Percentiles rank a stretch among this genome's conserved stretches.
phyloP scores from a whole-genome alignment of 116 monocot genomes.

The Posidonia oceanica region DNA sequence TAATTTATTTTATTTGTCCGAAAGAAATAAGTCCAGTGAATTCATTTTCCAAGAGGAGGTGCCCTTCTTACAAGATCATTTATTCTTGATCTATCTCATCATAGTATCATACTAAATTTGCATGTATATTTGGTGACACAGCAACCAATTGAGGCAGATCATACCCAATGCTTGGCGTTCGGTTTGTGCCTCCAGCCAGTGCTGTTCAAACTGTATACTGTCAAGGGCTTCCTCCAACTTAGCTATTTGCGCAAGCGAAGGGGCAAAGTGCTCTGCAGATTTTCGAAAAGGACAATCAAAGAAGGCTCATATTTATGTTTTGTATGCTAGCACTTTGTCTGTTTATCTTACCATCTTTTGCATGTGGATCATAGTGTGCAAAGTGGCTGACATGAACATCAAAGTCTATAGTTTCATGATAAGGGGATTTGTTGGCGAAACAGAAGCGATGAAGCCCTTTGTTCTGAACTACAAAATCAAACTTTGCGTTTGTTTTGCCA shows the following conservation, averaged over 20 bases:
- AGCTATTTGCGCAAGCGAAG: slow-evolving; percentile 65
- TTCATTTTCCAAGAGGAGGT: too few species aligned
- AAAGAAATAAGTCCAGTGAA: too few species aligned
- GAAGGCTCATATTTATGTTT: neutral
- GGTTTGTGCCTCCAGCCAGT: slow-evolving; percentile 92
- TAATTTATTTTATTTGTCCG: too few species aligned
- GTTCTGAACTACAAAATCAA: slow-evolving; percentile 62
- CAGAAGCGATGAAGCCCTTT: slow-evolving; percentile 83
- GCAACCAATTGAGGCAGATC: neutral
- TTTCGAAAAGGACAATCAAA: neutral
- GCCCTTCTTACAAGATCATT: too few species aligned
- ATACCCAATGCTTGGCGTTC: slow-evolving; percentile 79
- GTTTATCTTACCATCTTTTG: slow-evolving; percentile 63
- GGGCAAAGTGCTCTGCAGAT: slow-evolving; percentile 61
- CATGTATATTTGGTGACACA: too few species aligned
- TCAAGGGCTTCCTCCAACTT: slow-evolving; percentile 78
- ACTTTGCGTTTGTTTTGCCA: slow-evolving; percentile 65
- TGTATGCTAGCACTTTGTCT: too few species aligned
- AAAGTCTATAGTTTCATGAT: slow-evolving; percentile 91
- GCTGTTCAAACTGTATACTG: slow-evolving; percentile 89
- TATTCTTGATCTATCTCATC: too few species aligned
- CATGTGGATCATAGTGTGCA: slow-evolving; percentile 58
- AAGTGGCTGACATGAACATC: slow-evolving; percentile 73
- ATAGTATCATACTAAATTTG: too few species aligned
- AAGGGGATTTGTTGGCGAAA: slow-evolving; percentile 87